A percentile compares a stretch with the other conserved stretches of the same genome.
Conservation (phyloP, 2,329 filamentous ascomycete species). For the Penicillium freii region DNA sequence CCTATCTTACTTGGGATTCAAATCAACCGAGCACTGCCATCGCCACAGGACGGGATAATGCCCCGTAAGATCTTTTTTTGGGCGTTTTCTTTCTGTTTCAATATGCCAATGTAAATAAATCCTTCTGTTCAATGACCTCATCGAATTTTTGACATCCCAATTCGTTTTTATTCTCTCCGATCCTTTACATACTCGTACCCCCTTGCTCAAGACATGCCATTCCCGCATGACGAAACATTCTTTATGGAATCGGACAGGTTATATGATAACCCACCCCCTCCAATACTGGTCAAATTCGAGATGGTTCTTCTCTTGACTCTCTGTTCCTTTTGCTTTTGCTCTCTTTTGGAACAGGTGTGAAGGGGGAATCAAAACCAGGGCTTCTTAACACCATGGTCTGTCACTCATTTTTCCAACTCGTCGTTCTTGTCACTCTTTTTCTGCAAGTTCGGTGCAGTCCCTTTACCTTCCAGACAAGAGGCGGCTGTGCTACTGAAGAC, state of each 20-base stretch:
- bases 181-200: conserved; percentile 5
- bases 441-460: conserved; percentile 22
- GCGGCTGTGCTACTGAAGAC: conserved; percentile 33
- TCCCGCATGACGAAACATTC: conserved; percentile 25
- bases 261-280: not conserved
- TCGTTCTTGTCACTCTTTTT: conserved; percentile 20
- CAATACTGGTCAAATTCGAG: not conserved
- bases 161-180: conserved; percentile 4
- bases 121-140: conserved; percentile 17
- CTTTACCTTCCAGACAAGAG: conserved; percentile 18
- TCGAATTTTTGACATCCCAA: conserved; percentile 11
- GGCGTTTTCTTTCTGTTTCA: conserved; percentile 5
- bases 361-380: conserved; percentile 13
- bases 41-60: conserved; percentile 53
- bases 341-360: conserved; percentile 6
- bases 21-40: conserved; percentile 60
- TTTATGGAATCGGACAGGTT: conserved; percentile 2
- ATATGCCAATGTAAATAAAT: conserved; percentile 20
- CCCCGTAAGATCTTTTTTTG: conserved; percentile 13
- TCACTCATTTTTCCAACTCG: conserved; percentile 20
- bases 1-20: conserved; percentile 93
- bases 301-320: not conserved
- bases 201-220: conserved; percentile 22
- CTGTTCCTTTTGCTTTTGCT: not conserved
- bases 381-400: conserved; percentile 25